Evolutionary conservation across 2,329 filamentous ascomycete species (phyloP).

Genomic region (Fusarium aywerte): DNA sequence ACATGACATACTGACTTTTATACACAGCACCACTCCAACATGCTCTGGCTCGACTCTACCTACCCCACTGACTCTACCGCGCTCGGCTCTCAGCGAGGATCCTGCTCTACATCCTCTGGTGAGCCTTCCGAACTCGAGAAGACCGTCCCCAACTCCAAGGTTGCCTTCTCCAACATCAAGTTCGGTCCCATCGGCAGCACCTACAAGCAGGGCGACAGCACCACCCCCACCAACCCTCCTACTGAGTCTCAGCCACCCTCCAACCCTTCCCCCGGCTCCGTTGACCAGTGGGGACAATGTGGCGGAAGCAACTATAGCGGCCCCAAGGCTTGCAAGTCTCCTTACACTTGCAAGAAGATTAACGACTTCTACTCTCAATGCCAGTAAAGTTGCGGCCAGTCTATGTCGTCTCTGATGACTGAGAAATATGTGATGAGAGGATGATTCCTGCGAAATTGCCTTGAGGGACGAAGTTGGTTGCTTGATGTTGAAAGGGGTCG

Average conservation of each 20-base stretch:
- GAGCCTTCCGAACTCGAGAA: slow-evolving; percentile 56
- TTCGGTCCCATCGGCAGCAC: slow-evolving; percentile 66
- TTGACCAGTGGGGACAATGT: slow-evolving; percentile 52
- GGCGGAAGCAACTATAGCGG: slow-evolving; percentile 53
- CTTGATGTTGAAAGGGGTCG: slow-evolving; percentile 5
- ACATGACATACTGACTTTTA: slow-evolving; percentile 11
- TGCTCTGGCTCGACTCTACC: slow-evolving; percentile 79
- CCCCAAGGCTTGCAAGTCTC: slow-evolving; percentile 50
- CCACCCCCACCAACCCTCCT: slow-evolving; percentile 28
- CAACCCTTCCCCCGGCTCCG: slow-evolving; percentile 19
- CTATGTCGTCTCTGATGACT: background rate
- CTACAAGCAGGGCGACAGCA: slow-evolving; percentile 43
- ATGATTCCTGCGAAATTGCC: background rate
- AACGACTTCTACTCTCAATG: slow-evolving; percentile 58
- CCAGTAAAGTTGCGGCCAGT: slow-evolving; percentile 43
- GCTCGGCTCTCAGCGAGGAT: slow-evolving; percentile 64
- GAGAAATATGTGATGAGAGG: slow-evolving; percentile 2
- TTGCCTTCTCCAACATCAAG: slow-evolving; percentile 69
- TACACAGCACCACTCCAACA: slow-evolving; percentile 66
- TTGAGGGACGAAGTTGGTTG: slow-evolving; percentile 3
- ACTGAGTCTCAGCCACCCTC: slow-evolving; percentile 2
- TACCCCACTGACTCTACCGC: slow-evolving; percentile 63
- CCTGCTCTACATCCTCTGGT: slow-evolving; percentile 64
- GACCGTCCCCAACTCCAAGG: slow-evolving; percentile 58
- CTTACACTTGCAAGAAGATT: slow-evolving; percentile 51